Base-by-base conservation (phyloP, 2,329 filamentous ascomycete genomes). In the Penicillium sp. region DNA sequence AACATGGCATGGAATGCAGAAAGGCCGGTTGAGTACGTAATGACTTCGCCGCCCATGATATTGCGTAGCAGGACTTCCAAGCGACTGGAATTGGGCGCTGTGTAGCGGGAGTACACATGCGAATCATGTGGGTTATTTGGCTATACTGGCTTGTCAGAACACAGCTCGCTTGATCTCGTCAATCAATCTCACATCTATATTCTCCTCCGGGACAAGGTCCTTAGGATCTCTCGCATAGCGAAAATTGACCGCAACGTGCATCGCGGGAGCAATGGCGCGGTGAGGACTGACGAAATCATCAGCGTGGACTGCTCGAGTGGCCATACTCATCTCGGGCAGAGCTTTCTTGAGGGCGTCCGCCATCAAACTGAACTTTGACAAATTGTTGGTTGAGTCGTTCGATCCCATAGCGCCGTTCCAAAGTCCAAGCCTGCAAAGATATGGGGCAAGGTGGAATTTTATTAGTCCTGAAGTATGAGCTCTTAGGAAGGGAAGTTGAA, bases 1-100 rank as follows among this genome's bases (percentile, higher is more conserved):
- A 97, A 83, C 62, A 96, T 81, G 14, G 92, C 93, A 77, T 97
- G 91, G 80, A 97, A 93, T 19, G 93, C 91, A 6, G 91, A 85
- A 16, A 98, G 85, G 3, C 94, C 94, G 4, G 91, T 95, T 28
- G 86, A 80, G 79, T 97, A 98, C 49, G 89, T 91, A 28, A 64
- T 55, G 5, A 59, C 57, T 35, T 59, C 56, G 10, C 62, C 56
- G 2, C 56, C 53, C 57, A 64, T 61, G 8, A 65, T 38, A n/a
- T 46, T 61, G 0, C 46, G 28, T 3, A 65, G 61, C 28, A 63
- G 16, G 14, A 55, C 30, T 42, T 66, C 62, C 10, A 65, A 37
- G 10, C 63, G 58, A 33, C 53, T 61, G 10, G 49, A 54, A 33
- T 65, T 65, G 1, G 63, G 63, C 14, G 64, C 59, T 4, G 64